These are phyloP conservation scores for Phytopythium helicoides DNA, from an alignment of 352 stramenopile genomes.

Conservation along the genomic window DNA sequence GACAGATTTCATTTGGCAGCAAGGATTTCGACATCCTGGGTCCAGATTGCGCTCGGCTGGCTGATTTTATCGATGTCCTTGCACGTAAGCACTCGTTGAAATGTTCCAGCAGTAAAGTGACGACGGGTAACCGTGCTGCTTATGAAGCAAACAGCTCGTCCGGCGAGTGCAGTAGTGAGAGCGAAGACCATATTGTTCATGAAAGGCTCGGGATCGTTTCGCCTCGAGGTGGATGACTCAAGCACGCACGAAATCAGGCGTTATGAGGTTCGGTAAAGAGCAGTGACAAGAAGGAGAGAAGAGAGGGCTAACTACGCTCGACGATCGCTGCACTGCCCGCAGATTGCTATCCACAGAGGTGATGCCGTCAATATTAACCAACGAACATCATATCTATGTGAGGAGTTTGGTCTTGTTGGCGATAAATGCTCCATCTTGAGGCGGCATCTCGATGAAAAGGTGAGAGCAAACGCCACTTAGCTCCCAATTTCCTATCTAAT, in stretches of 20 bases:
- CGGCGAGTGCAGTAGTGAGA: too few species aligned
- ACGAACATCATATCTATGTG: conserved; percentile 1
- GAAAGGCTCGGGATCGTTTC: too few species aligned
- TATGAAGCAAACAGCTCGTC: too few species aligned
- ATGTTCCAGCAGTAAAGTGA: background rate
- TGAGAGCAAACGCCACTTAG: background rate
- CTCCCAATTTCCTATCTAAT: too few species aligned
- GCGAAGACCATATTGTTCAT: too few species aligned
- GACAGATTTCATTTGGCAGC: conserved; percentile 2
- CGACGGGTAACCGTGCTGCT: background rate
- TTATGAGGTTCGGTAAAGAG: too few species aligned
- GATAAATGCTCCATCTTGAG: background rate
- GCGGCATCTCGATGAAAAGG: conserved; percentile 2
- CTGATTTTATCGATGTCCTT: conserved; percentile 6
- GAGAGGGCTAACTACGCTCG: too few species aligned
- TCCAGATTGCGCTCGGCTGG: conserved; percentile 14
- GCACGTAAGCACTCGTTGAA: background rate
- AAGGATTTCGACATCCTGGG: conserved; percentile 15
- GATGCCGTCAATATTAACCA: background rate
- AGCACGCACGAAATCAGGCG: too few species aligned
- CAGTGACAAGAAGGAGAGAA: too few species aligned
- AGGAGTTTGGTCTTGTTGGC: conserved; percentile 1
- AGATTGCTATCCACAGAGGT: conserved; percentile 6
- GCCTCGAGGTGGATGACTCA: too few species aligned
- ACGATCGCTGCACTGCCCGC: too few species aligned